Conservation (phyloP, 106 monocot genomes). For the Amphibolis antarctica region DNA sequence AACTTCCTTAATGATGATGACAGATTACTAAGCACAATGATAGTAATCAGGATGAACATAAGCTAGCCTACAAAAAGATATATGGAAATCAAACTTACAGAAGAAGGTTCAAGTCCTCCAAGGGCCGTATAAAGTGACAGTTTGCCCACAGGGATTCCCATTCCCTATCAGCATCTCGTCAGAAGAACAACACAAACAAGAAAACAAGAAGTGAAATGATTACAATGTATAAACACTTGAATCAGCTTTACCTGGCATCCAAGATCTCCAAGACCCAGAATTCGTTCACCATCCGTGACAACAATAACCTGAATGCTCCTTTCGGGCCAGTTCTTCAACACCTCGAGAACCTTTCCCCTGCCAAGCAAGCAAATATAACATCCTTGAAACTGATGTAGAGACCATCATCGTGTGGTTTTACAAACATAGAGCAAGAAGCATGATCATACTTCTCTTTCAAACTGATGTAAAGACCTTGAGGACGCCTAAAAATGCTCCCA, state of each 20-base stretch:
- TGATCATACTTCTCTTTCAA: constrained; percentile 58
- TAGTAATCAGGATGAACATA: not conserved
- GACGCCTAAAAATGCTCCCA: constrained; percentile 69
- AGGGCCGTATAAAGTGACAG: constrained; percentile 24
- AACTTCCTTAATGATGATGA: not conserved
- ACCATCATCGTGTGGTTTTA: not conserved
- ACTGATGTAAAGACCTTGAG: constrained; percentile 83
- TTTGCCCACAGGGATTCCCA: constrained; percentile 63
- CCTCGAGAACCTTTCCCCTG: constrained; percentile 84
- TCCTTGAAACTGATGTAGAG: too few species aligned
- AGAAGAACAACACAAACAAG: constrained; percentile 7
- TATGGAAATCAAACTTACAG: constrained; percentile 4
- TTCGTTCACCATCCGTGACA: constrained; percentile 92
- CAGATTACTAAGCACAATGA: not conserved
- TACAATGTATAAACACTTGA: not conserved
- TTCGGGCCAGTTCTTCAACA: constrained; percentile 90
- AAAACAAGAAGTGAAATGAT: not conserved
- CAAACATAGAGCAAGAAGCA: not conserved
- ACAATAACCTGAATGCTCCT: constrained; percentile 78
- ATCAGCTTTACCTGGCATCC: constrained; percentile 61
- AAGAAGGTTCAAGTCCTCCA: constrained; percentile 20
- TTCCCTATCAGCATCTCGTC: constrained; percentile 41
- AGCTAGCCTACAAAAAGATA: not conserved
- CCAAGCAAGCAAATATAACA: constrained; percentile 3
- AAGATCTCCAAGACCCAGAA: constrained; percentile 92